These are phyloP conservation scores for Rutstroemia sp. DNA, from an alignment of 2,329 filamentous ascomycete species.

Conservation along the genomic window DNA sequence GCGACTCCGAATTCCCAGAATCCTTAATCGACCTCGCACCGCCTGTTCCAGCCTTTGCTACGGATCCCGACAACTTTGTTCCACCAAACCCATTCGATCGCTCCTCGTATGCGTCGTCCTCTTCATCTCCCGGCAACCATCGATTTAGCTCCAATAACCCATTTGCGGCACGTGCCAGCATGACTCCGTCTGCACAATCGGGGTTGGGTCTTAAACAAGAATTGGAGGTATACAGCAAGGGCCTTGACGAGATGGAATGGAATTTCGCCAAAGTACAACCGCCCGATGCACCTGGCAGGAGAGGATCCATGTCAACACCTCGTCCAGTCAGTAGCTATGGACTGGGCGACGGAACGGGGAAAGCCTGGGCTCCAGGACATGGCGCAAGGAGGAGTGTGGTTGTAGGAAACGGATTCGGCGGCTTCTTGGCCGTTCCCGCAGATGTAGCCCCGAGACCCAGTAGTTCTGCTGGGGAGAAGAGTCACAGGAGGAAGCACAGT, in stretches of 20 bases:
- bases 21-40: slow-evolving; percentile 62
- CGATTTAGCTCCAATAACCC: slow-evolving; percentile 30
- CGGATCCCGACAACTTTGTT: slow-evolving; percentile 26
- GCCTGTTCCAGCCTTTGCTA: slow-evolving; percentile 46
- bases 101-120: slow-evolving; percentile 22
- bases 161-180: slow-evolving; percentile 16
- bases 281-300: slow-evolving; percentile 29
- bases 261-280: slow-evolving; percentile 56
- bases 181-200: background rate
- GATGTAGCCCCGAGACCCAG: slow-evolving; percentile 33
- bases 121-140: slow-evolving; percentile 5
- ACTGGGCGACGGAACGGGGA: slow-evolving; percentile 36
- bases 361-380: slow-evolving; percentile 36
- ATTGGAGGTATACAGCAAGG: slow-evolving; percentile 58
- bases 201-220: slow-evolving; percentile 42
- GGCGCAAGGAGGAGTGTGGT: slow-evolving; percentile 53
- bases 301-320: slow-evolving; percentile 30
- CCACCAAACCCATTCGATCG: slow-evolving; percentile 22
- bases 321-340: slow-evolving; percentile 38
- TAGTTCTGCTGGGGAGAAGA: slow-evolving; percentile 19
- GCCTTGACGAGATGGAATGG: slow-evolving; percentile 61
- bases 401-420: slow-evolving; percentile 61
- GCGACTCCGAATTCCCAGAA: slow-evolving; percentile 77
- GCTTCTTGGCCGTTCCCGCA: slow-evolving; percentile 55
- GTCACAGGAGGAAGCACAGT: background rate